Evolutionary conservation across 257 asterid genomes (phyloP), one percentile per base, ranked within the genome.

Genomic region (Anisodus tanguticus): DNA sequence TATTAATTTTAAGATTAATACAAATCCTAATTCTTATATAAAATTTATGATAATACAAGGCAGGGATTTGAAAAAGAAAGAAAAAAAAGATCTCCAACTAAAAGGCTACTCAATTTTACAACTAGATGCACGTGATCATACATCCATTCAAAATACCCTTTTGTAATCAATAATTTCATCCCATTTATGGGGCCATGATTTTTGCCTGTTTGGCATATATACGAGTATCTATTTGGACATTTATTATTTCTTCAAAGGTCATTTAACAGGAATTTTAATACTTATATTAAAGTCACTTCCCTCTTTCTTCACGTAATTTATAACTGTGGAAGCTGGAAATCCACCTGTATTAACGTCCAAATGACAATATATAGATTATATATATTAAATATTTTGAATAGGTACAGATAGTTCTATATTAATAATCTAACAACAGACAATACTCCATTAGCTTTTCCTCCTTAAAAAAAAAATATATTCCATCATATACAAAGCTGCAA

Each of bases 121-220:
- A 45, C 43, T 80, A n/a, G 22, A 59, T 59, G 71, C 71, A 80
- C 83, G 72, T 80, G 83, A 80, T 43, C 13, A 10, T 59, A 31
- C 63, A 76, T 26, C 83, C 83, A 80, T 80, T 80, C 68, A 55
- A 58, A 80, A 55, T 80, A 9, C 83, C 71, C 57, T 58, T 59
- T 80, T 76, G 63, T 51, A 39, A 62, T 80, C 57, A 80, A 80
- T 79, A 17, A 59, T 5, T 43, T 9, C 41, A 58, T 80, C 71
- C 12, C 57, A 80, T 59, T 80, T 80, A 80, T 80, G 83, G 83
- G 35, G 7, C n/a, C 83, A 80, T 58, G 83, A 80, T 37, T 37
- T 80, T 80, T 79, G 39, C 35, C 55, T 58, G 83, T 57, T 79
- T 51, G 7, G 2, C 35, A 62, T 22, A 62, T 1, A 49, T 76